Conservation (phyloP, 2,329 filamentous ascomycete species). For the Karstenula rhodostoma region DNA sequence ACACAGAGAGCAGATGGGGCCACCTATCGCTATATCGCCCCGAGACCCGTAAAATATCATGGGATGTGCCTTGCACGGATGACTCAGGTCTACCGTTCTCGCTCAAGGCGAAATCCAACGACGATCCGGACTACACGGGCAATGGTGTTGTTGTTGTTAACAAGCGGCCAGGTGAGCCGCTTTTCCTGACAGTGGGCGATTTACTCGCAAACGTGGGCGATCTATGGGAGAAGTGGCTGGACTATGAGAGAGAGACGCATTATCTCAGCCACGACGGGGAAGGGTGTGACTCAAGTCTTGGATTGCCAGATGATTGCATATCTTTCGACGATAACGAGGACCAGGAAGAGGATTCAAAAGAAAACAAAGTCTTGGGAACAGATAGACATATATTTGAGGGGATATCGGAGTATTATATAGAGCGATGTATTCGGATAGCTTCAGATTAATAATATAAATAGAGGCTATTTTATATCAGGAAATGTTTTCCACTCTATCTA, state of each 20-base stretch:
- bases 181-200: not conserved
- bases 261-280: not conserved
- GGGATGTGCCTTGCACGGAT: not conserved
- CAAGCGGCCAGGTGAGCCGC: not conserved
- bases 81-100: not conserved
- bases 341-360: not conserved
- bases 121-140: not conserved
- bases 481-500: no score
- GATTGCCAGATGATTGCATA: not conserved
- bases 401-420: no score
- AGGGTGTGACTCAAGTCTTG: not conserved
- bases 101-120: not conserved
- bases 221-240: not conserved
- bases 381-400: not conserved
- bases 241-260: not conserved
- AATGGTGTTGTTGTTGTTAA: not conserved
- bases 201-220: not conserved
- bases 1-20: not conserved
- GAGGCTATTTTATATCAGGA: no score
- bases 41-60: not conserved
- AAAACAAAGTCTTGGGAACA: no score
- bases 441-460: no score
- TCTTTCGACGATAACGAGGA: not conserved
- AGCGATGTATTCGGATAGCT: no score
- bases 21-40: conserved; percentile 5